Evolutionary conservation across 2,329 filamentous ascomycete genomes (phyloP).

Genomic region (Podosphaera leucotricha): DNA sequence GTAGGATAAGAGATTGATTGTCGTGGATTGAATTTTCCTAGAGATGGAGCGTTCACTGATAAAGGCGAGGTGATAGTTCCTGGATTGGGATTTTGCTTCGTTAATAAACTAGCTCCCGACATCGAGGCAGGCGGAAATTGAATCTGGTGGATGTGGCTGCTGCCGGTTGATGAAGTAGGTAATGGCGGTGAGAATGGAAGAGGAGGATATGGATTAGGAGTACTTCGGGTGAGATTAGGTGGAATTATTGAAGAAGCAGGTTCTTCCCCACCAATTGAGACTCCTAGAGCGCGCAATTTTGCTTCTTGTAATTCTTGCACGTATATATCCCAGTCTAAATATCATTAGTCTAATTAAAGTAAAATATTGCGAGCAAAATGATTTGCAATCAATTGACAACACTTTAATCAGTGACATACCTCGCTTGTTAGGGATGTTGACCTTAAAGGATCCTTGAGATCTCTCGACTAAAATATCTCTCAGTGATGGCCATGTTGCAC

Average conservation of each 20-base stretch:
- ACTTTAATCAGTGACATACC: conserved; percentile 7
- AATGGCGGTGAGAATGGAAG: conserved; percentile 67
- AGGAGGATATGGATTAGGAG: conserved; percentile 50
- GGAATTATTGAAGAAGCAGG: conserved; percentile 30
- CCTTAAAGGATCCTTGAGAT: conserved; percentile 27
- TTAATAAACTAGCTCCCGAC: conserved; percentile 32
- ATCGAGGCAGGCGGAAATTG: conserved; percentile 31
- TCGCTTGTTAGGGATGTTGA: conserved; percentile 34
- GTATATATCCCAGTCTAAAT: conserved; percentile 45
- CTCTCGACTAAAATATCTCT: conserved; percentile 34
- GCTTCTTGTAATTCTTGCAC: conserved; percentile 67
- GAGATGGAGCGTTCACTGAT: conserved; percentile 30
- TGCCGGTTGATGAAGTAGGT: conserved; percentile 54
- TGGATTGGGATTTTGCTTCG: conserved; percentile 37
- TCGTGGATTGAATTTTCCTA: conserved; percentile 40
- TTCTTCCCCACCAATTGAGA: conserved; percentile 56
- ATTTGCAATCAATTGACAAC: background rate
- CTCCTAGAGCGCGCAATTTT: conserved; percentile 76
- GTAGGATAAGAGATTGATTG: conserved; percentile 47
- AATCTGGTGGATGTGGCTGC: conserved; percentile 34
- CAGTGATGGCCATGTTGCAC: conserved; percentile 40
- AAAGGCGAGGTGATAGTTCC: conserved; percentile 44
- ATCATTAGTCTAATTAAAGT: background rate
- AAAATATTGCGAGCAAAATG: background rate
- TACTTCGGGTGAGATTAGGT: conserved; percentile 31